Base-by-base conservation (phyloP, 164 flowering plant genomes). In the Annona cherimola region DNA sequence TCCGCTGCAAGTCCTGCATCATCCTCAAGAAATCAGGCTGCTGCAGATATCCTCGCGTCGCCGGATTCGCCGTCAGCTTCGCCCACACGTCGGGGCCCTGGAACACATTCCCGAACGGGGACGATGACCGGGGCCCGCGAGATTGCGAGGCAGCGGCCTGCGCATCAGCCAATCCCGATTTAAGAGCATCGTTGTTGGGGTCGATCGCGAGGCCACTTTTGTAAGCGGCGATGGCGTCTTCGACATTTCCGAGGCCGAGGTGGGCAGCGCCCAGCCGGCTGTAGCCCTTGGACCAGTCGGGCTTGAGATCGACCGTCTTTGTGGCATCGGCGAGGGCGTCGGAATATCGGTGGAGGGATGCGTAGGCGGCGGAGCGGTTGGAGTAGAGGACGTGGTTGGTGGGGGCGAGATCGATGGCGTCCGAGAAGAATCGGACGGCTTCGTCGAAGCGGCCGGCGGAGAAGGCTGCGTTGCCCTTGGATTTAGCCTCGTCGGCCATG, bases 381-480 rank as follows among this genome's bases (percentile, higher is more conserved):
- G 99, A 96, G 84, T 89, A 96, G 71, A 96, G 93, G 67, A 96
- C 95, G 77, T 96, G 99, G 76, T 93, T 96, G 45, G 83, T 61
- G 0, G 99, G 97, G 18, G 98, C 74, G 16, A 93, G 86, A 57
- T 73, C 68, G 74, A 96, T 96, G 16, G 99, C 99, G 4, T 89
- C 90, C 8, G 95, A 69, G 83, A 93, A 96, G 85, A 85, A 91
- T 16, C 73, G 71, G 60, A 93, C 73, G 66, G 99, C 97, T 67
- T 84, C 80, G 4, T 75, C 16, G 80, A 71, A 96, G 39, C 85
- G 82, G 2, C 93, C 93, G 73, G 95, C 69, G 43, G 98, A 78
- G 86, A 96, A 96, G 45, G 98, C 98, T 0, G 97, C 90, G 90
- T 96, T 96, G 41, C 99, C 99, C 77, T 88, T 90, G 74, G 99